These are phyloP conservation scores for Agaricus bisporus DNA, from an alignment of 768 basidiomycete species.

Conservation along the genomic window DNA sequence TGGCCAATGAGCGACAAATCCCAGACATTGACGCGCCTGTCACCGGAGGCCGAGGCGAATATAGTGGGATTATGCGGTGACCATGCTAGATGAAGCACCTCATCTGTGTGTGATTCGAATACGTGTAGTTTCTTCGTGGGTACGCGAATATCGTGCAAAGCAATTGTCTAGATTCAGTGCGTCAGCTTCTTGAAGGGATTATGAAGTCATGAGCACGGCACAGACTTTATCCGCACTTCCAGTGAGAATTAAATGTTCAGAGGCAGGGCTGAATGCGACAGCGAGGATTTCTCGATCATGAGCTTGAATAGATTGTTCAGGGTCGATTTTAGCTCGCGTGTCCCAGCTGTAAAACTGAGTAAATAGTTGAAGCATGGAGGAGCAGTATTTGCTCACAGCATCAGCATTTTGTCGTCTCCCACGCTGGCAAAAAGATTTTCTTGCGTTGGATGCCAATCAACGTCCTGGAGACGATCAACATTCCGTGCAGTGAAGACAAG, in stretches of 20 bases:
- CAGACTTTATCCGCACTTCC: slow-evolving; percentile 89
- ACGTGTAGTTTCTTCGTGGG: slow-evolving; percentile 76
- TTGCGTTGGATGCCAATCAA: slow-evolving; percentile 87
- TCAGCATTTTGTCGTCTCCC: slow-evolving; percentile 90
- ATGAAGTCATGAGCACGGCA: neutral
- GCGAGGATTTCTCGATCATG: slow-evolving; percentile 90
- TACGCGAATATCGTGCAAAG: slow-evolving; percentile 79
- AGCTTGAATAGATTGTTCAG: slow-evolving; percentile 69
- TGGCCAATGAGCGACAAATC: slow-evolving; percentile 86
- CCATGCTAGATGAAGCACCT: slow-evolving; percentile 92
- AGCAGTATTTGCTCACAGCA: slow-evolving; percentile 60
- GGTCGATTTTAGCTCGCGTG: slow-evolving; percentile 66
- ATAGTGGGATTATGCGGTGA: slow-evolving; percentile 89
- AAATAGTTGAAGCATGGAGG: neutral
- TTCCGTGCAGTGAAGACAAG: neutral
- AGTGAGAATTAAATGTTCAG: slow-evolving; percentile 75
- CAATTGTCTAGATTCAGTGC: slow-evolving; percentile 47
- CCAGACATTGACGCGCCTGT: slow-evolving; percentile 93
- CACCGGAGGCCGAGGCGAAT: slow-evolving; percentile 92
- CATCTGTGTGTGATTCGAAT: slow-evolving; percentile 91
- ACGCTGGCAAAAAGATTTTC: slow-evolving; percentile 91
- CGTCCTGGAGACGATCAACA: slow-evolving; percentile 54
- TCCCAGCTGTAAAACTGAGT: slow-evolving; percentile 69
- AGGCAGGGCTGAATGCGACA: slow-evolving; percentile 84
- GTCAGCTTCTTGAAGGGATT: neutral